Conservation (phyloP, 306 rosid species). For the Abrus precatorius region DNA sequence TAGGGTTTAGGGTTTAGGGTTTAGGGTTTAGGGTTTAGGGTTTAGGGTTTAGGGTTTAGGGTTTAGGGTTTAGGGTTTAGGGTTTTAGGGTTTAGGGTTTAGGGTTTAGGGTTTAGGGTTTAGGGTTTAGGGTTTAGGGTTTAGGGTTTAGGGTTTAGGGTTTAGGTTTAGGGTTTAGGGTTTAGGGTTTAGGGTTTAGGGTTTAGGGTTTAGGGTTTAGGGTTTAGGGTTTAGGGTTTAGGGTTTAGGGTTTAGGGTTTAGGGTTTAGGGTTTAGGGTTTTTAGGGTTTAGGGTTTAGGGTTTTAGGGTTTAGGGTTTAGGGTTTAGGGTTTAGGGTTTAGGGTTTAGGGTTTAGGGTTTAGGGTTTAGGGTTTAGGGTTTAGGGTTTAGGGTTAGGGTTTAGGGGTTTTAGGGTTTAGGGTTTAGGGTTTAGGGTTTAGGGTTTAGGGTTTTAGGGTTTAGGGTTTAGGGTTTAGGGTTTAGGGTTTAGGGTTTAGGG, state of each 20-base stretch:
- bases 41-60: slow-evolving; percentile 27
- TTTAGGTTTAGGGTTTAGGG: slow-evolving; percentile 24
- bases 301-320: slow-evolving; percentile 41
- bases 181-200: slow-evolving; percentile 22
- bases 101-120: too few relatives aligned
- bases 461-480: slow-evolving; percentile 29
- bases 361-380: slow-evolving; percentile 40
- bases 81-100: too few relatives aligned
- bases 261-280: slow-evolving; percentile 42
- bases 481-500: slow-evolving; percentile 33
- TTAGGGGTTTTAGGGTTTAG: slow-evolving; percentile 46
- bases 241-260: slow-evolving; percentile 45
- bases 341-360: slow-evolving; percentile 39
- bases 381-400: too few relatives aligned
- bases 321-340: slow-evolving; percentile 39
- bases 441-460: slow-evolving; percentile 42
- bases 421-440: slow-evolving; percentile 34
- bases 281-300: slow-evolving; percentile 42
- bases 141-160: too few relatives aligned
- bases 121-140: too few relatives aligned
- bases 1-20: slow-evolving; percentile 44
- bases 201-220: slow-evolving; percentile 46
- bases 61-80: too few relatives aligned
- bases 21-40: slow-evolving; percentile 38
- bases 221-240: slow-evolving; percentile 47